Base-by-base conservation (phyloP, 1,284 basidiomycete species). In the Apiotrichum siamense region DNA sequence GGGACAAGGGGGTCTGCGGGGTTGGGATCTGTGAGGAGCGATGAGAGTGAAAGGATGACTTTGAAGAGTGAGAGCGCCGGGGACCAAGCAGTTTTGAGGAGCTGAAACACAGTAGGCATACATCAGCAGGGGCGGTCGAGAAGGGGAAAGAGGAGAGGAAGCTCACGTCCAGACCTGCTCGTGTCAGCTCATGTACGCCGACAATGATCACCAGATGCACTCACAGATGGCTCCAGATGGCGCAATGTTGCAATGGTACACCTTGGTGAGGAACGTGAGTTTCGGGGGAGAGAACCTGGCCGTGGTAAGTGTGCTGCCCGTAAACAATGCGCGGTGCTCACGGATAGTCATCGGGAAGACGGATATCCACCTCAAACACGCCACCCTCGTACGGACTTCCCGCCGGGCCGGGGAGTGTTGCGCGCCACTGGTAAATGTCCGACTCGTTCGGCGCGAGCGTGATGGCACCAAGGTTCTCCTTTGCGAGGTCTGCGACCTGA, bases 21-120 rank as follows among this genome's bases (percentile, higher is more conserved):
- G 77, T 96, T 97, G 60, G 92, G 92, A 72, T 97, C 93, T 44
- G 90, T 94, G 66, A 97, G 77, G 86, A 96, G 92, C 60, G 93
- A 96, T 65, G 89, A 94, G 69, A 97, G 93, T 66, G 89, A 94
- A 65, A 96, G 80, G 32, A 97, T 73, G 27, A 96, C 91, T 77
- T 93, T 93, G 79, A 88, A 91, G 36, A 93, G 77, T 2, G 88
- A 91, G 27, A 93, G 75, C 1, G 89, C 89, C 2, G 90, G 89
- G 0, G 88, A 90, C 90, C 89, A 93, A 60, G 87, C 86, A 62
- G 82, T 80, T 75, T 93, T 91, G 55, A 92, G 79, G 42, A 91
- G 86, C 72, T 92, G 84, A 58, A 85, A 26, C 40, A 38, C 23
- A 42, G 44, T 23, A 33, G 21, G 17, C n/a, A n/a, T 21, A 17